phyloP scores from a whole-genome alignment of 2,329 filamentous ascomycete species.

The Fusarium citri region DNA sequence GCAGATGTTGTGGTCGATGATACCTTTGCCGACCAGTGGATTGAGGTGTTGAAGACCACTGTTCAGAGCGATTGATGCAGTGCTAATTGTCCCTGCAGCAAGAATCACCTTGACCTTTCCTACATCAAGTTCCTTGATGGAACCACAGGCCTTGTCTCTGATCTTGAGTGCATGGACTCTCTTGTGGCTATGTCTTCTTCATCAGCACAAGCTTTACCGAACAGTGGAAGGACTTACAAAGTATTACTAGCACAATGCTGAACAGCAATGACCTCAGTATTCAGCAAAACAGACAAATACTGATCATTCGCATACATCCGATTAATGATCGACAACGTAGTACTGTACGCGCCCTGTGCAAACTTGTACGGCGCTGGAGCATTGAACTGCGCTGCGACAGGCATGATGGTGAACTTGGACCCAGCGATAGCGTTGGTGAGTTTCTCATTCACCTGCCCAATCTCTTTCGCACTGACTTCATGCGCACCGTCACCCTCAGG shows the following conservation, averaged over 20 bases:
- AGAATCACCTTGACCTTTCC: conserved; percentile 32
- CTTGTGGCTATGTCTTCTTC: not conserved
- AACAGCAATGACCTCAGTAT: conserved; percentile 30
- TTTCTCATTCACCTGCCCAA: not conserved
- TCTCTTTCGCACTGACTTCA: conserved; percentile 17
- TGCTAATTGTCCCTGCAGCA: conserved; percentile 21
- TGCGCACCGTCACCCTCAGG: conserved; percentile 6
- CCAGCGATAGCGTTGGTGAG: conserved; percentile 1
- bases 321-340: conserved; percentile 29
- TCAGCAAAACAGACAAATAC: conserved; percentile 24
- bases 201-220: not conserved
- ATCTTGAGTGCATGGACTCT: conserved; percentile 23
- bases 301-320: conserved; percentile 38
- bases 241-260: not conserved
- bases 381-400: conserved; percentile 33
- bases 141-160: conserved; percentile 6
- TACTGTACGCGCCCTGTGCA: conserved; percentile 32
- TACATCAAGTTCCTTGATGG: conserved; percentile 18
- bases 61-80: conserved; percentile 31
- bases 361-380: conserved; percentile 33
- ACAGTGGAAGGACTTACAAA: not conserved
- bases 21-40: conserved; percentile 5
- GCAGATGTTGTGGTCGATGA: conserved; percentile 36
- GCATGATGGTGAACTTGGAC: conserved; percentile 21
- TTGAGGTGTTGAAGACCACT: conserved; percentile 28